Conservation (phyloP, 75 land plant species). For the Pinus tabuliformis region DNA sequence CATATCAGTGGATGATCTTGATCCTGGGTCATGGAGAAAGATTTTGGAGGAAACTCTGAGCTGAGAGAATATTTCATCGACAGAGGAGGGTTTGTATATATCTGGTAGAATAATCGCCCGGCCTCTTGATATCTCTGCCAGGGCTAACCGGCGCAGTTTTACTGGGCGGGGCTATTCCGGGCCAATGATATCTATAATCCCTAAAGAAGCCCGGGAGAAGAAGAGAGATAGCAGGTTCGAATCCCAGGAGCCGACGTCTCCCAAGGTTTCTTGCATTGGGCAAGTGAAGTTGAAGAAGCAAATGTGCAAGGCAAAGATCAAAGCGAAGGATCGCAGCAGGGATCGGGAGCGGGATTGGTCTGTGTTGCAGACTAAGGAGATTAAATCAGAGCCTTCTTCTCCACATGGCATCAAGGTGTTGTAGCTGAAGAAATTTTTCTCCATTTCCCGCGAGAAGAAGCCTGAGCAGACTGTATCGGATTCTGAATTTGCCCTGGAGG, state of each 20-base stretch:
- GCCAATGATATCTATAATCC: slow-evolving; percentile 36
- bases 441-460: neutral
- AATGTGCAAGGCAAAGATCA: slow-evolving; percentile 5
- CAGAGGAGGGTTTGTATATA: slow-evolving; percentile 19
- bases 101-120: slow-evolving; percentile 43
- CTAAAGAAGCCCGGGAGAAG: slow-evolving; percentile 30
- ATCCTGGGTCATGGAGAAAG: slow-evolving; percentile 51
- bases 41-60: slow-evolving; percentile 17
- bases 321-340: neutral
- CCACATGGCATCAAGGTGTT: neutral
- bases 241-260: slow-evolving; percentile 46
- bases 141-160: neutral
- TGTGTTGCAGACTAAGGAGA: neutral
- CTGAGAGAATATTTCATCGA: neutral
- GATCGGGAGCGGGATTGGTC: slow-evolving; percentile 1
- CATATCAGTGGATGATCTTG: slow-evolving; percentile 25
- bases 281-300: slow-evolving; percentile 50
- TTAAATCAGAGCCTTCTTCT: neutral
- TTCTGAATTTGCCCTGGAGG: neutral
- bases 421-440: neutral
- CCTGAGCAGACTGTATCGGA: neutral
- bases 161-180: slow-evolving; percentile 29
- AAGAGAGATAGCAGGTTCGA: slow-evolving; percentile 7
- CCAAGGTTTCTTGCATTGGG: slow-evolving; percentile 61
- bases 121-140: too few species aligned